Percentiles rank a stretch among this genome's conserved stretches.
These are phyloP conservation scores for Chlamydomonas reinhardtii DNA, from an alignment of 163 green algal species.

Conservation along the genomic window DNA sequence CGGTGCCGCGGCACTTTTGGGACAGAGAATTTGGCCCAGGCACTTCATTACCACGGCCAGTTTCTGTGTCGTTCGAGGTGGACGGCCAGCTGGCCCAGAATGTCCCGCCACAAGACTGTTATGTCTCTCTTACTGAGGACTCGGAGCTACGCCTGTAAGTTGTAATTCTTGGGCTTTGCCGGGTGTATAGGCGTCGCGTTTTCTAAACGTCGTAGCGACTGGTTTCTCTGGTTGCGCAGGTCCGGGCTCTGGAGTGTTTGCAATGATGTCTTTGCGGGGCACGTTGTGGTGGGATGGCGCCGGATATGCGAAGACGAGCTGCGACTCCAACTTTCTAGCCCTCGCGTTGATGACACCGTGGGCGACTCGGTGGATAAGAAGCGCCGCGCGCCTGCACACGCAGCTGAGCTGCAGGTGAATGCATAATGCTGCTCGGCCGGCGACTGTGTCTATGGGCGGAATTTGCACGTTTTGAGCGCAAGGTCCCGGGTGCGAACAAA, in stretches of 20 bases:
- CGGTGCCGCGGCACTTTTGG: conserved; percentile 29
- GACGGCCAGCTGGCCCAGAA: conserved; percentile 24
- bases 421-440: not conserved
- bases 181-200: not conserved
- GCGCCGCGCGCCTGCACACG: too few relatives aligned
- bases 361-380: not conserved
- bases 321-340: conserved; percentile 6
- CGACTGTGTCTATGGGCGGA: too few relatives aligned
- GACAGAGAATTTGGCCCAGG: conserved; percentile 16
- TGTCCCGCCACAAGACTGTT: not conserved
- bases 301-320: conserved; percentile 7
- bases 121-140: conserved; percentile 25
- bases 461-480: too few relatives aligned
- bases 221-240: conserved; percentile 22
- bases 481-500: not conserved
- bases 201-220: not conserved
- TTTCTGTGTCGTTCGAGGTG: conserved; percentile 27
- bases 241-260: conserved; percentile 22
- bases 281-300: conserved; percentile 6
- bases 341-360: not conserved
- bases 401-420: too few relatives aligned
- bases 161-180: not conserved
- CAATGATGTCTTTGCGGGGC: conserved; percentile 9
- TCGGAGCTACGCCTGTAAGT: conserved; percentile 33
- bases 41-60: conserved; percentile 2